Conservation (phyloP, 345 rosid species). For the Bretschneidera sinensis region DNA sequence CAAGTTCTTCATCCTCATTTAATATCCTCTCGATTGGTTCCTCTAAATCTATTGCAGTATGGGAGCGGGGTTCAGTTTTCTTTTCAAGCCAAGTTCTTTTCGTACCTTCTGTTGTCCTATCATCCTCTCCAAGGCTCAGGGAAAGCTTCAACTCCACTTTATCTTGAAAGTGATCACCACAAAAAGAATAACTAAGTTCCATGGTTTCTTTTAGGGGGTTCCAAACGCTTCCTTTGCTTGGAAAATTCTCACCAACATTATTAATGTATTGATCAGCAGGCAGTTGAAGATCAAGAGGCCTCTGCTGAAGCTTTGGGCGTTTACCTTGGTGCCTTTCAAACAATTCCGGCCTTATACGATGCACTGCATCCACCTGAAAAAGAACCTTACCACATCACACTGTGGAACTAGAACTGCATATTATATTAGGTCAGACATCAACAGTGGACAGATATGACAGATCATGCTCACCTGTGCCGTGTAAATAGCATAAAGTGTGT, state of each 20-base stretch:
- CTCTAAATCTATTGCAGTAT: constrained; percentile 32
- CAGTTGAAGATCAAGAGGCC: constrained; percentile 27
- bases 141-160: constrained; percentile 38
- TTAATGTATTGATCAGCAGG: constrained; percentile 27
- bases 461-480: neutral
- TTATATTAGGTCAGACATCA: constrained; percentile 1
- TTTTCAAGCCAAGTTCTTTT: constrained; percentile 12
- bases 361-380: constrained; percentile 25
- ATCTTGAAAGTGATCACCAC: constrained; percentile 6
- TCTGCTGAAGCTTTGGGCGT: constrained; percentile 17
- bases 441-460: neutral
- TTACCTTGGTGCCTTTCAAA: constrained; percentile 10
- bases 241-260: constrained; percentile 14
- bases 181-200: neutral
- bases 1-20: constrained; percentile 3
- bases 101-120: constrained; percentile 13
- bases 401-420: neutral
- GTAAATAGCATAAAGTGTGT: neutral
- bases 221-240: constrained; percentile 12
- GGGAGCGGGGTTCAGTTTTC: constrained; percentile 15
- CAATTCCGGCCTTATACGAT: constrained; percentile 11
- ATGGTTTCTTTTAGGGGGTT: constrained; percentile 6
- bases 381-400: neutral
- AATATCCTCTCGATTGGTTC: constrained; percentile 14
- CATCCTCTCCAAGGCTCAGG: constrained; percentile 23